Evolutionary conservation across 371 early-diverging fungal genomes (phyloP).

Genomic region (Enteropsectra breve): DNA sequence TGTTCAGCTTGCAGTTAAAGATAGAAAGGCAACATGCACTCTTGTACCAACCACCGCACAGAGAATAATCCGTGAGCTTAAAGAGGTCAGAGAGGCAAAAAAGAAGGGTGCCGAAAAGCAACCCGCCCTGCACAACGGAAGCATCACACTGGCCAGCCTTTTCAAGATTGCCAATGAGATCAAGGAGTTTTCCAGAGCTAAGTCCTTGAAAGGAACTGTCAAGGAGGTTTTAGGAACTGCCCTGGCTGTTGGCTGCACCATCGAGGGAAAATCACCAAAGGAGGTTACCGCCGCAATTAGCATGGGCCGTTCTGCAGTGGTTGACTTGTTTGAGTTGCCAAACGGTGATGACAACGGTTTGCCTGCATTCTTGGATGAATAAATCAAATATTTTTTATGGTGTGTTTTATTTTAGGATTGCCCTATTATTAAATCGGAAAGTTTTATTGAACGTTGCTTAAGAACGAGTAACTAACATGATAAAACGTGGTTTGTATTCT

Average conservation of each 20-base stretch:
- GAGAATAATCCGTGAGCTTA: slow-evolving; percentile 89
- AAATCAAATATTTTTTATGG: slow-evolving; percentile 6
- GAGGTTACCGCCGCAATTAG: slow-evolving; percentile 67
- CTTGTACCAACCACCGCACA: slow-evolving; percentile 91
- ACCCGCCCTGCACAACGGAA: slow-evolving; percentile 66
- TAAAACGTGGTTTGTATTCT: too few relatives aligned
- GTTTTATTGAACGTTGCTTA: too few relatives aligned
- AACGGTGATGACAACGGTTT: not conserved
- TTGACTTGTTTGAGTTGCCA: slow-evolving; percentile 5
- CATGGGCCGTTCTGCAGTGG: slow-evolving; percentile 7
- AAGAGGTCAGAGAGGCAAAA: slow-evolving; percentile 71
- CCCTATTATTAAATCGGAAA: too few relatives aligned
- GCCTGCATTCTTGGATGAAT: slow-evolving; percentile 28
- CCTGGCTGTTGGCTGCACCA: slow-evolving; percentile 85
- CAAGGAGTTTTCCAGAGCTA: slow-evolving; percentile 82
- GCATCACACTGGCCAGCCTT: slow-evolving; percentile 65
- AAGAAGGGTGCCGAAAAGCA: slow-evolving; percentile 99
- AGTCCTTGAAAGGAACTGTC: slow-evolving; percentile 76
- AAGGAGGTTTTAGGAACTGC: slow-evolving; percentile 93
- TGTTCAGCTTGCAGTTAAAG: slow-evolving; percentile 91
- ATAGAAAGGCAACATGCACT: slow-evolving; percentile 94
- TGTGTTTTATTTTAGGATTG: too few relatives aligned
- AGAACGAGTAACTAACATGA: too few relatives aligned
- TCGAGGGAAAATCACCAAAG: slow-evolving; percentile 77
- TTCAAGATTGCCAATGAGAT: slow-evolving; percentile 82